Conservation (phyloP, 176 grass and related monocot species). For the Bromus sterilis region DNA sequence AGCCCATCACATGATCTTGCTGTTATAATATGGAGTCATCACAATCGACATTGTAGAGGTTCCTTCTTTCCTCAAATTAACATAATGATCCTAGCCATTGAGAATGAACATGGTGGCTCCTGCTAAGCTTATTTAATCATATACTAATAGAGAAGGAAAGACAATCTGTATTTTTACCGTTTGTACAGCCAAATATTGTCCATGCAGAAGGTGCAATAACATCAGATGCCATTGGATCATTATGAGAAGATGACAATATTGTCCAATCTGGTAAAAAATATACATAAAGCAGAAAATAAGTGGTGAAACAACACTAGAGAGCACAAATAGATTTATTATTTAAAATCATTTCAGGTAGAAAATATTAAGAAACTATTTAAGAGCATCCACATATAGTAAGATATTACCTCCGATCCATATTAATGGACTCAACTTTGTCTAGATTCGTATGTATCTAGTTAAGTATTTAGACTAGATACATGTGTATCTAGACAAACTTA, state of each 20-base stretch:
- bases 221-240: slow-evolving; percentile 84
- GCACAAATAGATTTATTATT: neutral
- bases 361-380: neutral
- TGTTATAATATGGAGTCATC: neutral
- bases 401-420: too few relatives aligned
- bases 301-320: neutral
- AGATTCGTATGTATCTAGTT: too few relatives aligned
- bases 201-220: slow-evolving; percentile 91
- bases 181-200: slow-evolving; percentile 92
- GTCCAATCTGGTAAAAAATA: slow-evolving; percentile 79
- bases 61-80: neutral
- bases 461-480: too few relatives aligned
- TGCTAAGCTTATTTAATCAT: neutral
- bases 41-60: too few relatives aligned
- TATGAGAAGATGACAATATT: slow-evolving; percentile 66
- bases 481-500: too few relatives aligned
- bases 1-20: neutral
- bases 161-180: slow-evolving; percentile 42
- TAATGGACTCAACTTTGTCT: too few relatives aligned
- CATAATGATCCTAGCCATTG: neutral
- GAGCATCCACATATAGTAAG: neutral
- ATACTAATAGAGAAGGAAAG: slow-evolving; percentile 11
- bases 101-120: neutral
- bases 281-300: slow-evolving; percentile 4
- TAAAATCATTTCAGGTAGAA: neutral